Base-by-base conservation (phyloP, 1,139 yeast species). In the Debaryomyces singareniensis region DNA sequence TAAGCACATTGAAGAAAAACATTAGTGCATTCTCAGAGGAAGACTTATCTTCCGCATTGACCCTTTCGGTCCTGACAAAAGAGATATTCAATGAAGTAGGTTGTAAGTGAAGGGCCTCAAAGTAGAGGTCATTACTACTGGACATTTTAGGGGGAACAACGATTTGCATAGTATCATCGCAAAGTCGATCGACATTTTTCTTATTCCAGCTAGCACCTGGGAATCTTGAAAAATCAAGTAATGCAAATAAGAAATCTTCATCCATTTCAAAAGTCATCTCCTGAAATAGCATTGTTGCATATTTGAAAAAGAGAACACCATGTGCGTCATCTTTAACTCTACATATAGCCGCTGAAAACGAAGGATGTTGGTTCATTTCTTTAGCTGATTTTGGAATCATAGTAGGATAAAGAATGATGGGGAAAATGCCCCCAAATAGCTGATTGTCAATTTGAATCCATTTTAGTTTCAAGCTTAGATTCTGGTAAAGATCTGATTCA, bases 391-490 rank as follows among this genome's bases (percentile, higher is more conserved):
- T 84, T 1, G 96, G 95, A 28, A 93, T 75, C 7, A 86, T 87
- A 5, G 89, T 80, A 2, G 99, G 99, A 51, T 85, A 93, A n/a
- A 91, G 46, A 13, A 91, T 66, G 34, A 89, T 91, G 5, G 96
- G 97, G 58, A 75, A 91, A 3, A 82, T 73, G 7, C 95, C 85
- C 1, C 96, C 95, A 51, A 78, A 85, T 25, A 91, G 58, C 49
- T 87, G 96, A 47, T 93, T 91, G 51, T 93, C 98, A 31, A 89
- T 69, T 53, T 93, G 99, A 25, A 91, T 63, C 98, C 98, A 93
- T 49, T 89, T 89, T 46, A 89, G 57, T 47, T 87, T 87, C 54
- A 81, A 61, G 40, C 93, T 78, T 31, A 83, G 49, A 16, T 84
- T 84, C 50, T 87, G 95, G 44, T 84, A 85, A 15, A 85, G 55